phyloP scores from a whole-genome alignment of 805 yeast genomes.

The Wickerhamiella kurtzmanii region DNA sequence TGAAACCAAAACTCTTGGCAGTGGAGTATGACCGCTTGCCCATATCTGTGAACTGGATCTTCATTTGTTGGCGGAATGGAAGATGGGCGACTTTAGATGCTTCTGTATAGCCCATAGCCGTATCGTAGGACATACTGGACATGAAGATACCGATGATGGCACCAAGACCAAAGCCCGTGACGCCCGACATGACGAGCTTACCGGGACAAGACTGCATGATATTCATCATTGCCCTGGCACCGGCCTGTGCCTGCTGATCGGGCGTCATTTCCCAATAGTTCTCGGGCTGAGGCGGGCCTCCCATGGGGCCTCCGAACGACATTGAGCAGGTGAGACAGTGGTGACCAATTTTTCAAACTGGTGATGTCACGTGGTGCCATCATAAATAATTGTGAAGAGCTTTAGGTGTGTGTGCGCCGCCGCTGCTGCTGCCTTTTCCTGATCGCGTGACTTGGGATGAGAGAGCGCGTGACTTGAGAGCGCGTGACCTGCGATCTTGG shows the following conservation, averaged over 20 bases:
- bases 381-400: too few relatives aligned
- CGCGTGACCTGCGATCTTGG: too few relatives aligned
- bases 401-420: too few relatives aligned
- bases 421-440: too few relatives aligned
- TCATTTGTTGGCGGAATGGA: slow-evolving; percentile 88
- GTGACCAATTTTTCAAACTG: not conserved
- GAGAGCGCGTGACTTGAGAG: too few relatives aligned
- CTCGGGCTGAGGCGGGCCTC: slow-evolving; percentile 23
- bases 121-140: slow-evolving; percentile 68
- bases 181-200: slow-evolving; percentile 82
- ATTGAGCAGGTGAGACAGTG: not conserved
- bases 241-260: slow-evolving; percentile 86
- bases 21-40: slow-evolving; percentile 73
- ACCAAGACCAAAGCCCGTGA: slow-evolving; percentile 85
- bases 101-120: slow-evolving; percentile 45
- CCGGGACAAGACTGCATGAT: slow-evolving; percentile 92
- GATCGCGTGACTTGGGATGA: too few relatives aligned
- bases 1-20: slow-evolving; percentile 88
- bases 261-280: slow-evolving; percentile 61
- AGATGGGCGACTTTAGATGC: slow-evolving; percentile 56
- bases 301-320: slow-evolving; percentile 11
- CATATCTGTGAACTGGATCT: slow-evolving; percentile 83
- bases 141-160: slow-evolving; percentile 92
- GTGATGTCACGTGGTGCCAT: not conserved
- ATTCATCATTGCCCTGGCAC: slow-evolving; percentile 69